A percentile compares a stretch with the other conserved stretches of the same genome.
These are phyloP conservation scores for Gossypium raimondii DNA, from an alignment of 345 rosid genomes.

Conservation along the genomic window DNA sequence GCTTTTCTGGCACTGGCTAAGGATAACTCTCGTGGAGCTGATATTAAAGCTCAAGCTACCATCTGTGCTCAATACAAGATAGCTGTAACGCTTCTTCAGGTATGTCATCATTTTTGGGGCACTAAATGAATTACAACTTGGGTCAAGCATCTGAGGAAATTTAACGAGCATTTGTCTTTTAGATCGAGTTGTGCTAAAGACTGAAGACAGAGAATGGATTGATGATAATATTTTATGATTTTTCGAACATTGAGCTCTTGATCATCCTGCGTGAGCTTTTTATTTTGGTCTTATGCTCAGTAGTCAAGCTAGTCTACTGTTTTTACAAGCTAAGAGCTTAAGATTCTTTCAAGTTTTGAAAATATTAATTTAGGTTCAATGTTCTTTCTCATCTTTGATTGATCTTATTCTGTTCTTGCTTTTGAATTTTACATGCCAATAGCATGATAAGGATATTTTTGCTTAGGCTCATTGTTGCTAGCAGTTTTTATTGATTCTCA, in stretches of 20 bases:
- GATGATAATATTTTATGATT: not conserved
- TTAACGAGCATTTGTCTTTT: not conserved
- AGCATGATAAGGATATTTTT: not conserved
- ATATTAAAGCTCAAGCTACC: conserved; percentile 94
- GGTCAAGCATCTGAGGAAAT: not conserved
- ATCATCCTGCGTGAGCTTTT: not conserved
- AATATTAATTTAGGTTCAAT: not conserved
- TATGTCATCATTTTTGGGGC: conserved; percentile 18
- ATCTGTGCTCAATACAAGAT: conserved; percentile 98
- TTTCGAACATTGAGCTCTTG: conserved; percentile 4
- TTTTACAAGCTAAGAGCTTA: not conserved
- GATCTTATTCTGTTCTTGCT: not conserved
- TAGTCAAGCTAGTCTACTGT: not conserved
- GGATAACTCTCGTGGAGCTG: conserved; percentile 95
- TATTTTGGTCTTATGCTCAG: not conserved
- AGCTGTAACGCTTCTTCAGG: conserved; percentile 91
- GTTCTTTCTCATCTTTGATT: not conserved
- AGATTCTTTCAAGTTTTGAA: not conserved
- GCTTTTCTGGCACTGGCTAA: conserved; percentile 96
- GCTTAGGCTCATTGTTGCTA: not conserved
- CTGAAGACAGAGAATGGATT: not conserved
- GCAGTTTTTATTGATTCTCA: not conserved
- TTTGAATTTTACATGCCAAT: not conserved
- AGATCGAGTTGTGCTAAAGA: not conserved
- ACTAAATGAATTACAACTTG: conserved; percentile 1